These are phyloP conservation scores for Golubevia sp. DNA, from an alignment of 1,284 basidiomycete species.

Conservation along the genomic window DNA sequence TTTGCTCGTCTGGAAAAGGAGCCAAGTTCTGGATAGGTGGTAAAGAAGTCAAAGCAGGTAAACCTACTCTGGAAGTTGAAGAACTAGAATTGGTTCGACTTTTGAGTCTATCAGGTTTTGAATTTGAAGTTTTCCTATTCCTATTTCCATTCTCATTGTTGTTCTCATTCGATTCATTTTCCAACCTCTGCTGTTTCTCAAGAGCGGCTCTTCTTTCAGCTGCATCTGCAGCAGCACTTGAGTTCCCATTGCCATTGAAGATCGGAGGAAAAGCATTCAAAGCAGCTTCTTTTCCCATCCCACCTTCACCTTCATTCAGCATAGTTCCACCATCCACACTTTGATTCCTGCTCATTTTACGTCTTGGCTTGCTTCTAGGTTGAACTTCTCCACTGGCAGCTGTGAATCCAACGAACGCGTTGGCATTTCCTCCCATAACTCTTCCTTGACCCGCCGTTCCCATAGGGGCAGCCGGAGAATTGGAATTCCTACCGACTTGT, in stretches of 20 bases:
- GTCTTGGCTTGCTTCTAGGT: slow-evolving; percentile 3
- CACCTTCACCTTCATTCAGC: too few relatives aligned
- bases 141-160: slow-evolving; percentile 4
- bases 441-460: slow-evolving; percentile 19
- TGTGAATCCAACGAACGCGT: slow-evolving; percentile 39
- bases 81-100: neutral
- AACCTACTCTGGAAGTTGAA: slow-evolving; percentile 14
- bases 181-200: slow-evolving; percentile 2
- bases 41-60: slow-evolving; percentile 19
- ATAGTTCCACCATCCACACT: too few relatives aligned
- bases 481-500: slow-evolving; percentile 24
- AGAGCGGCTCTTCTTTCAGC: slow-evolving; percentile 26
- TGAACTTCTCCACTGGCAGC: slow-evolving; percentile 25
- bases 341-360: too few relatives aligned
- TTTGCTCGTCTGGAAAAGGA: slow-evolving; percentile 20
- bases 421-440: slow-evolving; percentile 22
- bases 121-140: neutral
- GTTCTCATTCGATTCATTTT: neutral
- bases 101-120: neutral
- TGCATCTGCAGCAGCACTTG: slow-evolving; percentile 29
- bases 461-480: slow-evolving; percentile 19
- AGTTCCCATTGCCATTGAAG: slow-evolving; percentile 9
- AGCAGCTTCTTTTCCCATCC: too few relatives aligned
- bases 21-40: slow-evolving; percentile 37
- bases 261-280: too few relatives aligned